These are phyloP conservation scores for Cylindrodendrum hubeiense DNA, from an alignment of 2,329 filamentous ascomycete species.

Conservation along the genomic window DNA sequence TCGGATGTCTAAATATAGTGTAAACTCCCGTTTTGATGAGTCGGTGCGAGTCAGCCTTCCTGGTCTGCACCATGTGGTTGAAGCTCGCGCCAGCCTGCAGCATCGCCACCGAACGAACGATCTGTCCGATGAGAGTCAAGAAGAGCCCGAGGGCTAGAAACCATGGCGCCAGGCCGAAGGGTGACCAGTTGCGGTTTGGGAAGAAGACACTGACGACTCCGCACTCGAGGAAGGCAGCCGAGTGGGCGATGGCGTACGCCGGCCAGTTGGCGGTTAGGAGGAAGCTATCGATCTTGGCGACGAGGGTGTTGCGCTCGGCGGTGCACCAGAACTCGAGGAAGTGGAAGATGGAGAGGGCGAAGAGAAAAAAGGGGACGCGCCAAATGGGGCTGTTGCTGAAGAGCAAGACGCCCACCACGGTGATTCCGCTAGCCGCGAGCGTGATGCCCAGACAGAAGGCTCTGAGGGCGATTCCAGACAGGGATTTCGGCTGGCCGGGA, in stretches of 20 bases:
- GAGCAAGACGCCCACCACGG: conserved; percentile 48
- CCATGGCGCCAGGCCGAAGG: conserved; percentile 56
- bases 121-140: conserved; percentile 78
- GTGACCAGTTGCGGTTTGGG: conserved; percentile 61
- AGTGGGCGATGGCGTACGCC: conserved; percentile 86
- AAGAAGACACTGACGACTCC: conserved; percentile 70
- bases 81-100: conserved; percentile 89
- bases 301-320: conserved; percentile 82
- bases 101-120: conserved; percentile 86
- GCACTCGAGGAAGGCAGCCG: conserved; percentile 79
- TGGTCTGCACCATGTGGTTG: conserved; percentile 86
- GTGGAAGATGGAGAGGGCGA: conserved; percentile 83
- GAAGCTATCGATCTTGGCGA: conserved; percentile 81
- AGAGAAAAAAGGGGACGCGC: conserved; percentile 76
- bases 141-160: conserved; percentile 69
- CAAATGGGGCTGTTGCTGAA: conserved; percentile 63
- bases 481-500: conserved; percentile 65
- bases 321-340: conserved; percentile 97
- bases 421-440: conserved; percentile 52
- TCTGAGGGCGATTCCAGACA: conserved; percentile 70
- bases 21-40: conserved; percentile 91
- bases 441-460: conserved; percentile 66
- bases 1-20: conserved; percentile 81
- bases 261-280: conserved; percentile 87
- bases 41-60: conserved; percentile 75